Evolutionary conservation across 2,329 filamentous ascomycete genomes (phyloP).

Genomic region (Fusarium pseudograminearum): DNA sequence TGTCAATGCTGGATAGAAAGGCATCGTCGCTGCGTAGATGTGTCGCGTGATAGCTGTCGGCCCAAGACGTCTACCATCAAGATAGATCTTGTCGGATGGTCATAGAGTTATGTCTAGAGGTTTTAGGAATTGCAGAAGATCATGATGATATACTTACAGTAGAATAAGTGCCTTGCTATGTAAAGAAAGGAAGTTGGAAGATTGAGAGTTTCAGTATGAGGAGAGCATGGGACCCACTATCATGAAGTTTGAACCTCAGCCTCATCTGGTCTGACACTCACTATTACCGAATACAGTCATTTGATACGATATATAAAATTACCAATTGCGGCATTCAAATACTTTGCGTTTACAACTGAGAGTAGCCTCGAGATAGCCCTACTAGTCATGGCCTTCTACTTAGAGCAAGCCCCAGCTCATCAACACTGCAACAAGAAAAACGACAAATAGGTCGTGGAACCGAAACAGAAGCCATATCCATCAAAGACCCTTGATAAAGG

Average conservation of each 20-base stretch:
- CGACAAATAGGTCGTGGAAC: no score
- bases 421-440: no score
- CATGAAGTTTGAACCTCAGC: background rate
- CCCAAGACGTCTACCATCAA: background rate
- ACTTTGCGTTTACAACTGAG: background rate
- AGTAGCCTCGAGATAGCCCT: background rate
- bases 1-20: constrained; percentile 48
- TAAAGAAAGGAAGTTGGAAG: constrained; percentile 31
- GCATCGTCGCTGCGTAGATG: constrained; percentile 26
- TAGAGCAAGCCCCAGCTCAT: no score
- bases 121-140: constrained; percentile 34
- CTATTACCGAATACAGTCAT: no score
- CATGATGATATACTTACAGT: background rate
- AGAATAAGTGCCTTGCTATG: background rate
- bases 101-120: constrained; percentile 21
- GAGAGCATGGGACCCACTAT: background rate
- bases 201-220: constrained; percentile 22
- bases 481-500: constrained; percentile 6
- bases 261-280: constrained; percentile 12
- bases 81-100: background rate
- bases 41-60: constrained; percentile 40
- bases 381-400: background rate
- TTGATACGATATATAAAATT: no score
- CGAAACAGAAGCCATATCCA: background rate
- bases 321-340: background rate